Percentiles rank a stretch among this genome's conserved stretches.
Evolutionary conservation across 2,329 filamentous ascomycete species (phyloP).

Genomic region (Apiospora kogelbergensis): DNA sequence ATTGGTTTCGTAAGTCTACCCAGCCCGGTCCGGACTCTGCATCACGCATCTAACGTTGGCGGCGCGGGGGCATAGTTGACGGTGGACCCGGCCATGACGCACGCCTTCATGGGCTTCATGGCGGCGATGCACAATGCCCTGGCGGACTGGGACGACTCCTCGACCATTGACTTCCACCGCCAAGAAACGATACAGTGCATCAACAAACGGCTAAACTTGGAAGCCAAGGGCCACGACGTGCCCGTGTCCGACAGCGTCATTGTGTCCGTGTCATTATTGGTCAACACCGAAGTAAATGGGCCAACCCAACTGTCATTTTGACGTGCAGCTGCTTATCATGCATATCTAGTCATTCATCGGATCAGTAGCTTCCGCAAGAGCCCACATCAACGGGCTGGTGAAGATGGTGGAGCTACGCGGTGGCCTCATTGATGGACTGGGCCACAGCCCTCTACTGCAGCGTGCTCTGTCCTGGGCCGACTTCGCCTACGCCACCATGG

Average conservation of each 20-base stretch:
- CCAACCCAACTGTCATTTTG: neutral
- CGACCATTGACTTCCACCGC: slow-evolving; percentile 34
- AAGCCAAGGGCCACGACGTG: slow-evolving; percentile 27
- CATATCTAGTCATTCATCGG: slow-evolving; percentile 28
- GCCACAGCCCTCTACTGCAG: slow-evolving; percentile 30
- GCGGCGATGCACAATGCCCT: slow-evolving; percentile 36
- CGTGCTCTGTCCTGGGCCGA: slow-evolving; percentile 34
- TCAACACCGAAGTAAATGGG: slow-evolving; percentile 30
- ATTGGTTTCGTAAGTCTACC: slow-evolving; percentile 27
- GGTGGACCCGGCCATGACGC: slow-evolving; percentile 31
- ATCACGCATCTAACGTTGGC: slow-evolving; percentile 3
- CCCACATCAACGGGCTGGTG: slow-evolving; percentile 32
- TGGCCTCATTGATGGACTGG: slow-evolving; percentile 30
- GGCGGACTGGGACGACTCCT: slow-evolving; percentile 32
- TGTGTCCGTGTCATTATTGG: slow-evolving; percentile 32
- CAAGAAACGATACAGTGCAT: slow-evolving; percentile 33
- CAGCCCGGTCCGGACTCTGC: neutral
- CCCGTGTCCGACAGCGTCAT: slow-evolving; percentile 33
- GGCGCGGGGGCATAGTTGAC: slow-evolving; percentile 23
- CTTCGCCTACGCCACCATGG: slow-evolving; percentile 32
- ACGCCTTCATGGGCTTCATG: slow-evolving; percentile 33
- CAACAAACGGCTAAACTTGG: slow-evolving; percentile 31
- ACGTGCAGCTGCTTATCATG: neutral
- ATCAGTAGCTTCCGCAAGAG: slow-evolving; percentile 28
- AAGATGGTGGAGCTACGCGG: slow-evolving; percentile 33